phyloP scores from a whole-genome alignment of 108 stramenopile species.

The Bacterosira constricta region DNA sequence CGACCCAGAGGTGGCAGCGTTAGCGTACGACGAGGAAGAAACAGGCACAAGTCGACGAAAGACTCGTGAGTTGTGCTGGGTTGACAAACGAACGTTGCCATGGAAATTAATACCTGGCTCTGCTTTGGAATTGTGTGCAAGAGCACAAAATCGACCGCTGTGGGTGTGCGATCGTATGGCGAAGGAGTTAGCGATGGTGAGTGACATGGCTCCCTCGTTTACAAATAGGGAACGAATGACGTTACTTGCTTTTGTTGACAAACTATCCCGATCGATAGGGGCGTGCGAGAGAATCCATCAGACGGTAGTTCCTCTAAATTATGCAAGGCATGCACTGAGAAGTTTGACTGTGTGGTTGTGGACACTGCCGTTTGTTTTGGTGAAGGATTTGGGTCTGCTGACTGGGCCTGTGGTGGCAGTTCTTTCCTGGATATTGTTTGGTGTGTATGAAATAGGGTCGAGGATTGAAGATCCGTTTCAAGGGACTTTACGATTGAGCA shows the following conservation, averaged over 20 bases:
- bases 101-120: conserved; percentile 74
- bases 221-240: conserved; percentile 84
- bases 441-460: conserved; percentile 93
- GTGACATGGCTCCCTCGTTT: conserved; percentile 66
- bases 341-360: conserved; percentile 92
- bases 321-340: conserved; percentile 91
- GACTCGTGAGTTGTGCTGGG: conserved; percentile 80
- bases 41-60: conserved; percentile 61
- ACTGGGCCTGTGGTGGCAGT: conserved; percentile 86
- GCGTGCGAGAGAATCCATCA: conserved; percentile 94
- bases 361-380: conserved; percentile 87
- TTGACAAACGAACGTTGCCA: conserved; percentile 82
- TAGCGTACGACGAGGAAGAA: conserved; percentile 77
- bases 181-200: conserved; percentile 62
- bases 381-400: conserved; percentile 73
- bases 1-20: conserved; percentile 47
- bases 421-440: conserved; percentile 92
- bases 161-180: conserved; percentile 89
- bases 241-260: conserved; percentile 77
- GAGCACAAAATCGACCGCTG: conserved; percentile 88
- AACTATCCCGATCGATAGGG: conserved; percentile 79
- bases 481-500: conserved; percentile 78
- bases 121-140: conserved; percentile 75
- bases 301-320: conserved; percentile 94
- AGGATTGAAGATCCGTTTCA: conserved; percentile 97